phyloP scores from a whole-genome alignment of 1,284 basidiomycete genomes.

The Ceraceosorus guamensis region DNA sequence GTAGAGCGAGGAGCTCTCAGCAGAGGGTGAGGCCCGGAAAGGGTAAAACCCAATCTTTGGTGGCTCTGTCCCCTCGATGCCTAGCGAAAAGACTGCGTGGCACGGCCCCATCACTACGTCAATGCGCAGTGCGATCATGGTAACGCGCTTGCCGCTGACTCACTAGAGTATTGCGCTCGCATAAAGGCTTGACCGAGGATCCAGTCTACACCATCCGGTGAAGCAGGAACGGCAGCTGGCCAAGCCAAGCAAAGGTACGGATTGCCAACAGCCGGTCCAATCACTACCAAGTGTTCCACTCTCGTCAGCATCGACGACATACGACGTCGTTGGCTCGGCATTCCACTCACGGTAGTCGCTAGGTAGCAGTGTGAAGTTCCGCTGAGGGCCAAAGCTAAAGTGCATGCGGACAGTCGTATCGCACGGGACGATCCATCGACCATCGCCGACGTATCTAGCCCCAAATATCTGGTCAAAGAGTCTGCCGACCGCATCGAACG shows the following conservation, averaged over 20 bases:
- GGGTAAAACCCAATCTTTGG: conserved; percentile 27
- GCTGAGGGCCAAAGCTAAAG: conserved; percentile 52
- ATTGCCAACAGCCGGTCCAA: conserved; percentile 63
- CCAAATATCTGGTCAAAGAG: conserved; percentile 61
- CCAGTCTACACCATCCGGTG: conserved; percentile 75
- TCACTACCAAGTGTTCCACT: conserved; percentile 49
- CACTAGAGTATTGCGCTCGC: conserved; percentile 65
- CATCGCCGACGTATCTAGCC: conserved; percentile 62
- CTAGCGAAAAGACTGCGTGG: conserved; percentile 56
- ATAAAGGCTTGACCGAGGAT: conserved; percentile 75
- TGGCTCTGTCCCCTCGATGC: conserved; percentile 17
- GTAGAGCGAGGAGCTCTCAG: conserved; percentile 39
- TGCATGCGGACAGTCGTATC: conserved; percentile 61
- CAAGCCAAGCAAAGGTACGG: conserved; percentile 70
- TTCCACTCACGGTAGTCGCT: conserved; percentile 58
- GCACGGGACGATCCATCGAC: conserved; percentile 77
- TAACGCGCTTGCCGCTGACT: too few species aligned
- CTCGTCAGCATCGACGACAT: too few species aligned
- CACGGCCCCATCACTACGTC: too few species aligned
- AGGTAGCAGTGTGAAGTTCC: conserved; percentile 64
- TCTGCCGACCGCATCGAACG: conserved; percentile 67
- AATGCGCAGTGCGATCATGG: too few species aligned
- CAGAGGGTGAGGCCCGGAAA: conserved; percentile 39
- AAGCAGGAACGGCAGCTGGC: conserved; percentile 64
- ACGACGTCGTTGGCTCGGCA: too few species aligned